These are phyloP conservation scores for Aspergillus viridinutans DNA, from an alignment of 2,329 filamentous ascomycete genomes.

Conservation along the genomic window DNA sequence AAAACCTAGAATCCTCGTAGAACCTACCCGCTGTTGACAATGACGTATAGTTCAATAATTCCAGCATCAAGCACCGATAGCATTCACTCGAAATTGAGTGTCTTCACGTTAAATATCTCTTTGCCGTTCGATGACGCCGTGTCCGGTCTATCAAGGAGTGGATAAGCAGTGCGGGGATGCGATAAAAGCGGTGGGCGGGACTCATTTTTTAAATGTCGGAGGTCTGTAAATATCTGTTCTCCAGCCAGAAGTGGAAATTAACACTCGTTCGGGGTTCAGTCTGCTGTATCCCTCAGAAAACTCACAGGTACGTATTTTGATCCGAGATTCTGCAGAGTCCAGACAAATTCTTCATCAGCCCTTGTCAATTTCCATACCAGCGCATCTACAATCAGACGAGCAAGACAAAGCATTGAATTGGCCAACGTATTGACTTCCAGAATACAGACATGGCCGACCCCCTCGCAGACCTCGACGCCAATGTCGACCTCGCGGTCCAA, in stretches of 20 bases:
- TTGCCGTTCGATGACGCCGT: not conserved
- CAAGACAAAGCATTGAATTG: not conserved
- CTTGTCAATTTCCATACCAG: conserved; percentile 5
- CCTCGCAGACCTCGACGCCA: conserved; percentile 24
- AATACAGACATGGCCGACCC: conserved; percentile 21
- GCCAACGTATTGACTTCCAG: not conserved
- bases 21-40: not conserved
- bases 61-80: not conserved
- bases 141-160: not conserved
- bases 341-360: not conserved
- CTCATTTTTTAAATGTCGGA: not conserved
- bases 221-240: not conserved
- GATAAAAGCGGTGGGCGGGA: not conserved
- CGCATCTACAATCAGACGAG: not conserved
- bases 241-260: not conserved
- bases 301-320: not conserved
- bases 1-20: not conserved
- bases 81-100: not conserved
- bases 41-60: not conserved
- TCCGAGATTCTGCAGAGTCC: not conserved
- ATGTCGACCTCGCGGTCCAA: conserved; percentile 46
- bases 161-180: not conserved
- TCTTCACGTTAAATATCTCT: not conserved
- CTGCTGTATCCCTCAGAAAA: not conserved
- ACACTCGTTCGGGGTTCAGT: not conserved